Conservation (phyloP, 345 rosid genomes). For the Lepidium aucheri region DNA sequence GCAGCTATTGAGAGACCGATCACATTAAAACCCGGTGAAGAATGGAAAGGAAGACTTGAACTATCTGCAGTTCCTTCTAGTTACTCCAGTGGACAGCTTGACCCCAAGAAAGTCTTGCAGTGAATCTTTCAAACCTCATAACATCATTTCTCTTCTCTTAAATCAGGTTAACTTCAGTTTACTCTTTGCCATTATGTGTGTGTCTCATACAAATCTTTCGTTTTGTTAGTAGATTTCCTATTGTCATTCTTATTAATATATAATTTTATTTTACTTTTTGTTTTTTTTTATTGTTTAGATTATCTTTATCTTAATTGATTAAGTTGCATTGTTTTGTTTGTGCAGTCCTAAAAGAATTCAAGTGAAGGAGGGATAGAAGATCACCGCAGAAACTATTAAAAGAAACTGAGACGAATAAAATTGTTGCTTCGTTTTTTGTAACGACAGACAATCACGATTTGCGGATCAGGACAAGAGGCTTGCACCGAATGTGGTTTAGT, state of each 20-base stretch:
- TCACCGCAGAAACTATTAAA: background rate
- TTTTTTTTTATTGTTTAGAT: background rate
- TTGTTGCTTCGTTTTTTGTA: conserved; percentile 9
- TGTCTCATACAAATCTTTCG: background rate
- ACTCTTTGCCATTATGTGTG: background rate
- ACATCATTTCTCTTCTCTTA: background rate
- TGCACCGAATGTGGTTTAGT: background rate
- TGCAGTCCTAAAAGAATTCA: conserved; percentile 1
- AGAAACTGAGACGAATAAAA: conserved; percentile 19
- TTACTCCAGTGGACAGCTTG: conserved; percentile 94
- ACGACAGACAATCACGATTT: background rate
- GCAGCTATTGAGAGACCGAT: conserved; percentile 76
- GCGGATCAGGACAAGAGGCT: background rate
- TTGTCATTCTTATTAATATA: background rate
- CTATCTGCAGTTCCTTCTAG: conserved; percentile 89
- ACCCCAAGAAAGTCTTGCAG: conserved; percentile 68
- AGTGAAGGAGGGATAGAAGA: conserved; percentile 13
- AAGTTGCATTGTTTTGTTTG: background rate
- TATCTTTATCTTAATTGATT: background rate
- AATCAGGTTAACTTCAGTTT: conserved; percentile 9
- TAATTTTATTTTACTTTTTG: no score
- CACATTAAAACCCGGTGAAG: conserved; percentile 87
- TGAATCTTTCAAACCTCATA: conserved; percentile 29
- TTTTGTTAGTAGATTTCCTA: background rate
- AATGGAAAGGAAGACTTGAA: conserved; percentile 91